phyloP scores from a whole-genome alignment of 2,329 filamentous ascomycete species.

The Fusarium mundagurra region DNA sequence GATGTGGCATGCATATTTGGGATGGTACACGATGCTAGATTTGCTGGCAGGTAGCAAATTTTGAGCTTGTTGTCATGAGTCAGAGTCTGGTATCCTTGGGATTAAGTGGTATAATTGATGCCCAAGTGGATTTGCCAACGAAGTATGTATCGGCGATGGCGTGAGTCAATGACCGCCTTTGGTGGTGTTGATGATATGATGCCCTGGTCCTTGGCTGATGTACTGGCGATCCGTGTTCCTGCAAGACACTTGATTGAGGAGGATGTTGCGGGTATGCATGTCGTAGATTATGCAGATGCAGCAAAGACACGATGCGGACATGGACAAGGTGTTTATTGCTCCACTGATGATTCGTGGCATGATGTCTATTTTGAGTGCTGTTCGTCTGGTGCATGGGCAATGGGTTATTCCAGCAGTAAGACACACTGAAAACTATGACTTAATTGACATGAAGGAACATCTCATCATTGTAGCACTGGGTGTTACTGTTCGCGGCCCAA shows the following conservation, averaged over 20 bases:
- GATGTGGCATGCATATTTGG: constrained; percentile 27
- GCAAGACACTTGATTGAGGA: background rate
- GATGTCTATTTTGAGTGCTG: background rate
- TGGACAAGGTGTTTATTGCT: background rate
- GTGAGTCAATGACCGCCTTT: background rate
- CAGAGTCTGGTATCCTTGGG: constrained; percentile 1
- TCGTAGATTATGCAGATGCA: constrained; percentile 2
- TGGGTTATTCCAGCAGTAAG: no score
- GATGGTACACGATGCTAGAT: constrained; percentile 14
- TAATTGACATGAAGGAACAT: background rate
- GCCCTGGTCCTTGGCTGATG: background rate
- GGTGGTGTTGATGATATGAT: background rate
- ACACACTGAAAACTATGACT: rapidly evolving
- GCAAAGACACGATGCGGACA: background rate
- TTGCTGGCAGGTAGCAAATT: background rate
- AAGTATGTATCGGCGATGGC: background rate
- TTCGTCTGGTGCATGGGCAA: rapidly evolving
- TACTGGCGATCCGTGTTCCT: background rate
- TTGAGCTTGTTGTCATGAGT: constrained; percentile 14
- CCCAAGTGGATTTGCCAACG: background rate
- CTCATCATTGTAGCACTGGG: background rate
- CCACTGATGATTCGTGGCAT: background rate
- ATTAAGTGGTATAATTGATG: constrained; percentile 16
- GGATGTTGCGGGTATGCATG: background rate
- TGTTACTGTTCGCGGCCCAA: background rate